phyloP scores from a whole-genome alignment of 2,329 filamentous ascomycete species.

The Fusarium sp. region DNA sequence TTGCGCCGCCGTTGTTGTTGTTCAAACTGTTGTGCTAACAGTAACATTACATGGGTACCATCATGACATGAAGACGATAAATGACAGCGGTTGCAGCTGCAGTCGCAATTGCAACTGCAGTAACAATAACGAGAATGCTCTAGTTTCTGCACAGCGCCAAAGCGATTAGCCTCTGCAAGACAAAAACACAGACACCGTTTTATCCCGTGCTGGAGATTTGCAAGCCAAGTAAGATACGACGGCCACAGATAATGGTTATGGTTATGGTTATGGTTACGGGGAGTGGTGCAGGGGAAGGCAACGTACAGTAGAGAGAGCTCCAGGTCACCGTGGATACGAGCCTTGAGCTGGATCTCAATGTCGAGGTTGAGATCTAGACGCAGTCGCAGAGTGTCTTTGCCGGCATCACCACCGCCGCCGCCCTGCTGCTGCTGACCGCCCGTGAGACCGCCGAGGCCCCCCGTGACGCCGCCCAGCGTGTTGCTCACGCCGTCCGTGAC shows the following conservation, averaged over 20 bases:
- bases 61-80: slow-evolving; percentile 29
- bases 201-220: slow-evolving; percentile 48
- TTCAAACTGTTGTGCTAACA: slow-evolving; percentile 22
- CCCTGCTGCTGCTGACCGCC: slow-evolving; percentile 52
- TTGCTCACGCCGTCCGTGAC: slow-evolving; percentile 59
- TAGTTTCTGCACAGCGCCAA: slow-evolving; percentile 40
- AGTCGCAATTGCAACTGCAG: neutral
- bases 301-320: slow-evolving; percentile 77
- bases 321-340: slow-evolving; percentile 86
- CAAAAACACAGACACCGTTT: slow-evolving; percentile 14
- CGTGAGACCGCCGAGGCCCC: slow-evolving; percentile 54
- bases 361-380: slow-evolving; percentile 85
- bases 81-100: neutral
- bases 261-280: neutral
- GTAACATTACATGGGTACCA: slow-evolving; percentile 40
- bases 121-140: neutral
- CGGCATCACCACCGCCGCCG: slow-evolving; percentile 56
- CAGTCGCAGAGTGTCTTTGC: slow-evolving; percentile 74
- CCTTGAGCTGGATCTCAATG: slow-evolving; percentile 87
- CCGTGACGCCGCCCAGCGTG: slow-evolving; percentile 57
- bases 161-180: slow-evolving; percentile 46
- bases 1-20: slow-evolving; percentile 31
- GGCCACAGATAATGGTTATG: slow-evolving; percentile 13
- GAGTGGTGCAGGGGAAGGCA: neutral
- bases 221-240: slow-evolving; percentile 46